These are phyloP conservation scores for Phyllostachys edulis DNA, from an alignment of 176 grass and related monocot genomes.

Conservation along the genomic window DNA sequence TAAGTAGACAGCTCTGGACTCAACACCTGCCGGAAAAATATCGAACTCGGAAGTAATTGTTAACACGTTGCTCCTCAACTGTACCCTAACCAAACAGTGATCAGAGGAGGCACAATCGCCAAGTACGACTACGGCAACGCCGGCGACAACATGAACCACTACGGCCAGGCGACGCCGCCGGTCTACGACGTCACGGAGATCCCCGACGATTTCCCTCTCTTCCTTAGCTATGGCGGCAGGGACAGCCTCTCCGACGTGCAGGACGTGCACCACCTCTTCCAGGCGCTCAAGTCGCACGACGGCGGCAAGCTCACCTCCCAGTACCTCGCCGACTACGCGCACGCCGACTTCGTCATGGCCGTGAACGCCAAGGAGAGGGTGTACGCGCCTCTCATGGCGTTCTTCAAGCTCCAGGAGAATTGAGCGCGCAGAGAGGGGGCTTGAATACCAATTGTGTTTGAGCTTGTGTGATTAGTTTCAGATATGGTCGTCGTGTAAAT, in stretches of 20 bases:
- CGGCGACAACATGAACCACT: constrained; percentile 42
- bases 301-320: constrained; percentile 40
- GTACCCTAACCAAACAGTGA: constrained; percentile 19
- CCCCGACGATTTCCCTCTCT: constrained; percentile 51
- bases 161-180: constrained; percentile 45
- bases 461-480: background rate
- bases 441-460: background rate
- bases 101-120: constrained; percentile 46
- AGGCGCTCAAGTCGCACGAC: constrained; percentile 41
- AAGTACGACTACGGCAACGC: constrained; percentile 58
- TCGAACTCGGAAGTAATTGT: background rate
- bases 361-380: constrained; percentile 42
- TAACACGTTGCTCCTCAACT: background rate
- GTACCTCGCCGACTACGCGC: constrained; percentile 55
- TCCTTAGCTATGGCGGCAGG: constrained; percentile 53
- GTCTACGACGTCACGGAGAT: constrained; percentile 52
- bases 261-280: constrained; percentile 41
- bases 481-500: background rate
- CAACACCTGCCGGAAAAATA: background rate
- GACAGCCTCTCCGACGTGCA: constrained; percentile 51
- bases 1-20: too few species aligned
- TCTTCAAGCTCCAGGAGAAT: constrained; percentile 57
- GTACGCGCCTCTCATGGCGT: constrained; percentile 43
- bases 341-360: constrained; percentile 57
- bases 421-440: background rate